These are phyloP conservation scores for Salix arbutifolia DNA, from an alignment of 345 rosid genomes.

Conservation along the genomic window DNA sequence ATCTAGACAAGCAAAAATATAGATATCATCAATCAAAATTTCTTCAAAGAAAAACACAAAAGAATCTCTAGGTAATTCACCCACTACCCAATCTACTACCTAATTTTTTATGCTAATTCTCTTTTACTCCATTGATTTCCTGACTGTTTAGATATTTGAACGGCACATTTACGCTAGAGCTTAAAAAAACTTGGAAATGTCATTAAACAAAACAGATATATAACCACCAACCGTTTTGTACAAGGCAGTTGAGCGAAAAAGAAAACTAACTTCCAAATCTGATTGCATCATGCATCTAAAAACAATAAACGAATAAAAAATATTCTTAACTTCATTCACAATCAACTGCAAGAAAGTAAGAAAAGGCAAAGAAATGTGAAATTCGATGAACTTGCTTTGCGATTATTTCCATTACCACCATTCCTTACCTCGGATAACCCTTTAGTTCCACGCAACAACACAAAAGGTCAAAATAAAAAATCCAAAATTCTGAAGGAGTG, in stretches of 20 bases:
- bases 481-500: constrained; percentile 11
- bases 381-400: constrained; percentile 6
- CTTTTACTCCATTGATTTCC: neutral
- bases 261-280: neutral
- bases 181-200: neutral
- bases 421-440: constrained; percentile 13
- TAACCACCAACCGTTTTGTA: constrained; percentile 15
- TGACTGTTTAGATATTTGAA: neutral
- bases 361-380: constrained; percentile 6
- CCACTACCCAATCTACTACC: neutral
- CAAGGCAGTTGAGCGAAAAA: neutral
- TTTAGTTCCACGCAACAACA: constrained; percentile 22
- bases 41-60: neutral
- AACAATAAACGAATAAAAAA: neutral
- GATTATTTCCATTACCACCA: constrained; percentile 5
- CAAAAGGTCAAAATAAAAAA: constrained; percentile 6
- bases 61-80: neutral
- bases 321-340: constrained; percentile 27
- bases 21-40: neutral
- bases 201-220: neutral
- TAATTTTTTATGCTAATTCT: neutral
- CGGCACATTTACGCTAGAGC: neutral
- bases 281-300: constrained; percentile 19
- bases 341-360: constrained; percentile 12
- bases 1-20: neutral